Base-by-base conservation (phyloP, 441 rosid genomes). In the Arabidopsis lyrata region DNA sequence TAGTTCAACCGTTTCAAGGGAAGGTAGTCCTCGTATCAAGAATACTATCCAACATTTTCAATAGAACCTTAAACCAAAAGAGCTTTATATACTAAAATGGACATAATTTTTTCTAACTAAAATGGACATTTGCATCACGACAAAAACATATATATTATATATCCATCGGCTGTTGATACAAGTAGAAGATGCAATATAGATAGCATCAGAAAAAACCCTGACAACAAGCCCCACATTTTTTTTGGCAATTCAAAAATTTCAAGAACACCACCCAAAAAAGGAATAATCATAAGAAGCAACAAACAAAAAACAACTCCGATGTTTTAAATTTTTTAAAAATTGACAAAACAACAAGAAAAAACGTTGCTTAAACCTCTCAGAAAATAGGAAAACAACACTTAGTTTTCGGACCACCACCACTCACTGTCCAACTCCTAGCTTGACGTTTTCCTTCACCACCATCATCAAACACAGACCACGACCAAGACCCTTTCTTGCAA, bases 341-440 rank as follows among this genome's bases (percentile, higher is more conserved):
- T 15, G 18, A 47, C 11, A 47, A 66, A 34, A 64, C 0, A 1
- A 1, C 16, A 31, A 3, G 13, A 42, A 66, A 74, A 76, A 38
- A 70, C 71, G 75, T 12, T 3, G 39, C 61, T 8, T 16, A 45
- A n/a, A 55, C 75, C 75, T 63, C 66, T 76, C 66, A 76, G 72
- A 78, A 81, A 77, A 83, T 72, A 41, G 81, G 80, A 80, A 86
- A 67, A 49, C 83, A 82, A 49, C 84, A 84, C 3, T 70, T 47
- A 49, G 75, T 34, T 18, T 70, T 63, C 5, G 35, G 29, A 76
- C 14, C 5, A 69, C 3, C 8, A 11, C 18, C 70, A 63, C 61
- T 63, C 16, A 38, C n/a, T n/a, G 66, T 70, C 44, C 55, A 48
- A 20, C 27, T 48, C 5, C 27, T 41, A 45, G 38, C 49, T 8